Conservation (phyloP, 2,329 filamentous ascomycete species). For the Cordyceps farinosa region DNA sequence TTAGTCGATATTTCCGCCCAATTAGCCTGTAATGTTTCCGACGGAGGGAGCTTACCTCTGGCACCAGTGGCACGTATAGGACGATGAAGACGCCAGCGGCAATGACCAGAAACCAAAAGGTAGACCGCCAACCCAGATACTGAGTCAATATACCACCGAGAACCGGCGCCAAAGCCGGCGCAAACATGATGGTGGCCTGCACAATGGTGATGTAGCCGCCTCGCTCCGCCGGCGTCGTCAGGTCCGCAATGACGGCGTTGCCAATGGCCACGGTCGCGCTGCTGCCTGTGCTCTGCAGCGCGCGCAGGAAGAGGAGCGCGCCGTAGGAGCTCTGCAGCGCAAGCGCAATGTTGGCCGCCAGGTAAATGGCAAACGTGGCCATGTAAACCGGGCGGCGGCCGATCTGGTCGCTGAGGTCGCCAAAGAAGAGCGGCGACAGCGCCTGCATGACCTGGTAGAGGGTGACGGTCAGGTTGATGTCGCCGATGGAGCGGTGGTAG, state of each 20-base stretch:
- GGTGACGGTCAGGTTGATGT: slow-evolving; percentile 20
- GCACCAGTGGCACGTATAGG: slow-evolving; percentile 39
- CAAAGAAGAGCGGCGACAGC: slow-evolving; percentile 10
- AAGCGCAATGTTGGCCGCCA: slow-evolving; percentile 16
- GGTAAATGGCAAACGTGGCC: slow-evolving; percentile 1
- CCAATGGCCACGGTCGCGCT: slow-evolving; percentile 52
- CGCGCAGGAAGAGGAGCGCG: slow-evolving; percentile 46
- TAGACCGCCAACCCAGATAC: slow-evolving; percentile 50
- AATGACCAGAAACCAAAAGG: slow-evolving; percentile 56
- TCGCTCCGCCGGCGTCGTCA: slow-evolving; percentile 53
- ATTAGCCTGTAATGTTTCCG: neutral
- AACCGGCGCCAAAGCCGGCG: slow-evolving; percentile 42
- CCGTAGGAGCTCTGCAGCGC: slow-evolving; percentile 38
- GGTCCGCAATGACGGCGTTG: slow-evolving; percentile 53
- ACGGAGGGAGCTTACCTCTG: slow-evolving; percentile 22
- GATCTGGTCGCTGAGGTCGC: slow-evolving; percentile 11
- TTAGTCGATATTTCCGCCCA: neutral
- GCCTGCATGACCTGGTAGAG: slow-evolving; percentile 16
- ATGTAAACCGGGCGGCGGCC: slow-evolving; percentile 16
- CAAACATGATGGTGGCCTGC: slow-evolving; percentile 41
- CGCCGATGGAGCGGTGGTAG: slow-evolving; percentile 29
- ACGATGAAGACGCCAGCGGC: slow-evolving; percentile 34
- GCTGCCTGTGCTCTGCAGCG: slow-evolving; percentile 49
- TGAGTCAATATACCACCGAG: slow-evolving; percentile 51
- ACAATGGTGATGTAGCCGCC: slow-evolving; percentile 50